Conservation (phyloP, 2,329 filamentous ascomycete genomes). For the Graphiopsis chlorocephala region DNA sequence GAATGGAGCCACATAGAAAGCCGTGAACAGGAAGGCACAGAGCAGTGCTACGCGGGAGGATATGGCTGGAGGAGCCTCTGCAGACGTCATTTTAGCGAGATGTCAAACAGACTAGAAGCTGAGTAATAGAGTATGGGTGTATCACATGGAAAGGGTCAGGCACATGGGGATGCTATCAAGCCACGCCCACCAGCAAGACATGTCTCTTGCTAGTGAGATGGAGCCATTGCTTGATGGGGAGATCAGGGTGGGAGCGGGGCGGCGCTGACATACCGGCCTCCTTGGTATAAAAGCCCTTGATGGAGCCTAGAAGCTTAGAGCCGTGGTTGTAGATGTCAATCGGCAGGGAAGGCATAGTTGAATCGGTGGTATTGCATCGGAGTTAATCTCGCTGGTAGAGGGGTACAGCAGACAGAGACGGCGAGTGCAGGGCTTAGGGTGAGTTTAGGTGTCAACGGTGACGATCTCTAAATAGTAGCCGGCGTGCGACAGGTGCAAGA, state of each 20-base stretch:
- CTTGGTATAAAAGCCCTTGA: conserved; percentile 19
- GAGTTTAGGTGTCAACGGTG: not conserved
- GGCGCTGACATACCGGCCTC: conserved; percentile 19
- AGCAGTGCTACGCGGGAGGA: conserved; percentile 30
- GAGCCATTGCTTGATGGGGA: not conserved
- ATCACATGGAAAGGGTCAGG: not conserved
- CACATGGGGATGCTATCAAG: not conserved
- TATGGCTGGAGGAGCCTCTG: conserved; percentile 28
- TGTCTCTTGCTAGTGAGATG: conserved; percentile 4
- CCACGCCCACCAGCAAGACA: conserved; percentile 8
- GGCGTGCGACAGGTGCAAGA: not conserved
- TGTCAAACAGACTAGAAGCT: not conserved
- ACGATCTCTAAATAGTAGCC: conserved; percentile 2
- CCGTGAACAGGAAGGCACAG: conserved; percentile 65
- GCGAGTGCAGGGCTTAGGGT: not conserved
- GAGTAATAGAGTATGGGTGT: not conserved
- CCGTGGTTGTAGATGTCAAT: conserved; percentile 16
- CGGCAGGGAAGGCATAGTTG: conserved; percentile 16
- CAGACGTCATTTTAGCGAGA: conserved; percentile 18
- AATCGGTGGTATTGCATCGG: conserved; percentile 12
- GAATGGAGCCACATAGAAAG: conserved; percentile 86
- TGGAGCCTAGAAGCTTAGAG: conserved; percentile 14
- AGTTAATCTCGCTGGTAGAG: conserved; percentile 6
- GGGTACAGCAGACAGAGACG: not conserved
- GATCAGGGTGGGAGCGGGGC: not conserved